Base-by-base conservation (phyloP, 495 filamentous ascomycete species). In the Xylaria scruposa region DNA sequence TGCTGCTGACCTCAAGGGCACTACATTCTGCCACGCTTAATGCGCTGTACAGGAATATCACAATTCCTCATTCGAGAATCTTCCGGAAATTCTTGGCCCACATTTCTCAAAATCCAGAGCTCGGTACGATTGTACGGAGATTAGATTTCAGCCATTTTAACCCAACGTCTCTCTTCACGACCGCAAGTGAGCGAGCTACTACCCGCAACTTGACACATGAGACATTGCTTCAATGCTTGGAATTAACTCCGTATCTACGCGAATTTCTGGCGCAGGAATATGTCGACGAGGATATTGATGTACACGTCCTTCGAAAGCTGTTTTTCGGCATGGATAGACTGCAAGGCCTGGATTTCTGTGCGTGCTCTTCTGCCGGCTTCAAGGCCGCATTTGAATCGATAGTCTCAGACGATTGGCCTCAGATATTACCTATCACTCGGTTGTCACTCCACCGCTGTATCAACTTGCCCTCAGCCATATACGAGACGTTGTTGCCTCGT, bases 71-170 rank as follows among this genome's bases (percentile, higher is more conserved):
- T 82, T 96, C 94, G 17, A 81, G 90, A 56, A 93, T 95, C 78
- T 97, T 95, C 82, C 91, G 90, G 75, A 97, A 97, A 81, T 94
- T 95, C 71, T 87, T 95, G 40, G 82, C 85, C 68, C 92, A 93
- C 75, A 82, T 96, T 75, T 81, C 85, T 19, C 84, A 87, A 61
- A 89, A 95, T 78, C 90, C 90, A 15, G 87, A 90, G 15, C 85
- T 95, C 63, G 93, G 94, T 21, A 92, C 90, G 42, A 89, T 96
- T 66, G 93, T 96, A 46, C 89, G 91, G 63, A 90, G 94, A 51
- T 83, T 96, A 36, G 94, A 97, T 81, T 94, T 97, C 79, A 94
- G 92, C 54, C 92, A 95, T 84, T 95, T 95, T 81, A 96, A 93
- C 77, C 93, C 93, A 7, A 87, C 92, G 21, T 92, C 92, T 33